Percentiles rank a stretch among this genome's conserved stretches.
Evolutionary conservation across 2,329 filamentous ascomycete genomes (phyloP).

Genomic region (Diaporthe sp.): DNA sequence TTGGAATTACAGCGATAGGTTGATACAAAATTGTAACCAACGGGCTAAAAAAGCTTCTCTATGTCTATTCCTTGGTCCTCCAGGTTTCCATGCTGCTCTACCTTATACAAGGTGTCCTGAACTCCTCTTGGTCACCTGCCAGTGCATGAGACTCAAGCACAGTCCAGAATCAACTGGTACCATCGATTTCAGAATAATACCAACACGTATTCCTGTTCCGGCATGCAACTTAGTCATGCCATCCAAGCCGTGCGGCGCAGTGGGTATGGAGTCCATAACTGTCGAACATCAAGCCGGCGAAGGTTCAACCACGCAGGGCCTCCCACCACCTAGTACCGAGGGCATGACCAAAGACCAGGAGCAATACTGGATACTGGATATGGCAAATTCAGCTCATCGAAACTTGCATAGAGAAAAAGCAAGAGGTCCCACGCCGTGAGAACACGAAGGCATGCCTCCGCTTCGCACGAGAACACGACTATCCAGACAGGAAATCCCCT

Average conservation of each 20-base stretch:
- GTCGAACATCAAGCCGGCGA: not conserved
- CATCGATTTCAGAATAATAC: not conserved
- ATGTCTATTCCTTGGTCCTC: too few relatives aligned
- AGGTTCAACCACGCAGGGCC: not conserved
- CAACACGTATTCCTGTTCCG: not conserved
- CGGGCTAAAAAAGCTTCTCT: too few relatives aligned
- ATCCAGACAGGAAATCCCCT: not conserved
- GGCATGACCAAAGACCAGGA: slow-evolving; percentile 1
- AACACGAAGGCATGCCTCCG: not conserved
- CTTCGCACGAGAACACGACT: slow-evolving; percentile 10
- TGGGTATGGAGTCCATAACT: not conserved
- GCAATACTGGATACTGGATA: not conserved
- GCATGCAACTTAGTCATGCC: not conserved
- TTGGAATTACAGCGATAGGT: too few relatives aligned
- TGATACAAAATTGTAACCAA: too few relatives aligned
- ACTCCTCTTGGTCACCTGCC: not conserved
- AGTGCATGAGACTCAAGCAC: not conserved
- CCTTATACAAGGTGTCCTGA: not conserved
- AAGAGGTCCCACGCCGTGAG: not conserved
- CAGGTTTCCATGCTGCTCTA: too few relatives aligned
- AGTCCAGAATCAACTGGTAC: too few relatives aligned
- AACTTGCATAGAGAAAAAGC: not conserved
- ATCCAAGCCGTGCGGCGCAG: slow-evolving; percentile 1
- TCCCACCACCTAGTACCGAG: not conserved
- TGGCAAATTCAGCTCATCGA: not conserved